phyloP scores from a whole-genome alignment of 2,329 filamentous ascomycete genomes.

The Arthrinium phaeospermum region DNA sequence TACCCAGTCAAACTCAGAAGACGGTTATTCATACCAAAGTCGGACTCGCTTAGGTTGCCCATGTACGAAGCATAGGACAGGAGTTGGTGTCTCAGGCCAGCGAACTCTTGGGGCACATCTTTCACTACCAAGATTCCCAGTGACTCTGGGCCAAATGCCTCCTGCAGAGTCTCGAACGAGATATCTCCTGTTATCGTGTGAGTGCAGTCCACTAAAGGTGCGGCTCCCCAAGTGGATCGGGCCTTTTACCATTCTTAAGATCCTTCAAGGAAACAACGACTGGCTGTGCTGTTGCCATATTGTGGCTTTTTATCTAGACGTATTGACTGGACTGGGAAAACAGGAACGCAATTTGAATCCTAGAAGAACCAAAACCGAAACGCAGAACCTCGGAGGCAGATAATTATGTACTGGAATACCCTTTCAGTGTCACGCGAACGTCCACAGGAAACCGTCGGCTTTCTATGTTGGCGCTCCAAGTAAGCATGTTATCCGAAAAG shows the following conservation, averaged over 20 bases:
- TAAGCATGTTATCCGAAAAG: constrained; percentile 23
- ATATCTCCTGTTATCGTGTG: constrained; percentile 59
- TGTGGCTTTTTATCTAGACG: constrained; percentile 20
- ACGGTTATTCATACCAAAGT: constrained; percentile 64
- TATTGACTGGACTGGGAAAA: neutral
- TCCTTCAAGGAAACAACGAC: constrained; percentile 68
- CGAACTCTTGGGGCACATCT: constrained; percentile 77
- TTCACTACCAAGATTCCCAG: constrained; percentile 94
- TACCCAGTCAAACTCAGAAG: neutral
- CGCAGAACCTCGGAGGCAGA: neutral
- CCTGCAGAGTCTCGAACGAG: constrained; percentile 70
- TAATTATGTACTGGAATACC: neutral
- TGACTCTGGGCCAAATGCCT: constrained; percentile 89
- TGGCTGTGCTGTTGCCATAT: constrained; percentile 58
- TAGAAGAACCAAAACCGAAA: neutral
- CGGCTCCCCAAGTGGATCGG: neutral
- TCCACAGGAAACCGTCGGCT: constrained; percentile 38
- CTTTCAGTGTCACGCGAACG: constrained; percentile 8
- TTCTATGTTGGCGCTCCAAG: constrained; percentile 21
- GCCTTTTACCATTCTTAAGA: constrained; percentile 58
- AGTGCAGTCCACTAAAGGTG: neutral
- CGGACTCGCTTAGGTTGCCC: constrained; percentile 74
- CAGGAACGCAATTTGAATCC: neutral
- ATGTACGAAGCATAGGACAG: constrained; percentile 90
- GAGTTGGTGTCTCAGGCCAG: constrained; percentile 71